phyloP scores from a whole-genome alignment of 2,329 filamentous ascomycete genomes.

The Aspergillus fischeri region DNA sequence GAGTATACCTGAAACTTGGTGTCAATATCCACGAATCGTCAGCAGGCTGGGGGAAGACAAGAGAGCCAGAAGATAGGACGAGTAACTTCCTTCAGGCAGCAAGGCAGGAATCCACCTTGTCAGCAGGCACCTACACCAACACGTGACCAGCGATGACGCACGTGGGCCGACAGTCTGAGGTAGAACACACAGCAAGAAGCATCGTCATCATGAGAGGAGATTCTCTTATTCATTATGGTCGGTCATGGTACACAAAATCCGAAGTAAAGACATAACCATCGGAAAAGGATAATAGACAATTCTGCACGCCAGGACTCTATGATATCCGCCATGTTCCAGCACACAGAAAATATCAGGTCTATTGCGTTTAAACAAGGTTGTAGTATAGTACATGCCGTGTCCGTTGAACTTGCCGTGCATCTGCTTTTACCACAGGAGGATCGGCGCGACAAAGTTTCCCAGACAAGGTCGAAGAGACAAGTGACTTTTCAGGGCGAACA shows the following conservation, averaged over 20 bases:
- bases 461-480: conserved; percentile 19
- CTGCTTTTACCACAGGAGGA: conserved; percentile 21
- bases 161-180: not conserved
- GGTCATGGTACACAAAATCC: conserved; percentile 19
- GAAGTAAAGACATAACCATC: conserved; percentile 14
- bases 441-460: conserved; percentile 13
- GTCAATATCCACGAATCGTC: not conserved
- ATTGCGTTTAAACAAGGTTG: conserved; percentile 32
- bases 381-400: conserved; percentile 38
- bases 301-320: conserved; percentile 22
- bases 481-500: conserved; percentile 15
- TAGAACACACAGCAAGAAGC: not conserved
- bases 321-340: conserved; percentile 19
- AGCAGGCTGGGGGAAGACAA: not conserved
- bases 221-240: conserved; percentile 23
- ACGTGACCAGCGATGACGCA: not conserved
- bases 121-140: not conserved
- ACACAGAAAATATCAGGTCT: conserved; percentile 26
- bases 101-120: not conserved
- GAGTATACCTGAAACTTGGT: not conserved
- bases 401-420: conserved; percentile 16
- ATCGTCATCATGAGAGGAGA: conserved; percentile 22
- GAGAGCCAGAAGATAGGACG: not conserved
- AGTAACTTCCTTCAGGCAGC: not conserved
- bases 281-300: conserved; percentile 10